These are phyloP conservation scores for Colletotrichum sp. DNA, from an alignment of 2,329 filamentous ascomycete species.

Conservation along the genomic window DNA sequence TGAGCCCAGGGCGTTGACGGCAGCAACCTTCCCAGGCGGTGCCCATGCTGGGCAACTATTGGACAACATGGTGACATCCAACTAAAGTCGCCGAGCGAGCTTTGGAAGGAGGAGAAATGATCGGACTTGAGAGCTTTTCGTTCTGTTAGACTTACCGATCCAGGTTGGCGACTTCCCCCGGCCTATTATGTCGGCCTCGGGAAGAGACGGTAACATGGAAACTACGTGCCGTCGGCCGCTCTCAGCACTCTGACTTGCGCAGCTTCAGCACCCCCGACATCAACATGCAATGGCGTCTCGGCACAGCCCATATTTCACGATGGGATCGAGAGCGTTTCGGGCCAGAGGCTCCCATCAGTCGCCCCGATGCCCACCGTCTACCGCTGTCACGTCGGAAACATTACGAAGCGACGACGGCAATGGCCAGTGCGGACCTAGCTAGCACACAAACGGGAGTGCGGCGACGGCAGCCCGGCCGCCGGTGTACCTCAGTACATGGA, in stretches of 20 bases:
- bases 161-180: not conserved
- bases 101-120: not conserved
- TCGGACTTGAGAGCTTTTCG: not conserved
- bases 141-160: not conserved
- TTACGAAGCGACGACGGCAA: not conserved
- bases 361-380: not conserved
- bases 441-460: not conserved
- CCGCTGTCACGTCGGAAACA: not conserved
- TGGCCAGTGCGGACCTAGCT: not conserved
- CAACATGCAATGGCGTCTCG: not conserved
- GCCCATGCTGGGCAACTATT: not conserved
- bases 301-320: not conserved
- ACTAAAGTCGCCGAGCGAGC: not conserved
- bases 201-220: conserved; percentile 2
- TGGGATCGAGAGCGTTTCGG: not conserved
- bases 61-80: not conserved
- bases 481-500: not conserved
- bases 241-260: not conserved
- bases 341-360: not conserved
- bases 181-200: not conserved
- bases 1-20: not conserved
- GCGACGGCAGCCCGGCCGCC: not conserved
- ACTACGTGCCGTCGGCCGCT: conserved; percentile 1
- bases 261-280: not conserved
- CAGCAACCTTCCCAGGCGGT: not conserved